Evolutionary conservation across 495 filamentous ascomycete genomes (phyloP), one percentile per base, ranked within the genome.

Genomic region (Neurospora hispaniola): DNA sequence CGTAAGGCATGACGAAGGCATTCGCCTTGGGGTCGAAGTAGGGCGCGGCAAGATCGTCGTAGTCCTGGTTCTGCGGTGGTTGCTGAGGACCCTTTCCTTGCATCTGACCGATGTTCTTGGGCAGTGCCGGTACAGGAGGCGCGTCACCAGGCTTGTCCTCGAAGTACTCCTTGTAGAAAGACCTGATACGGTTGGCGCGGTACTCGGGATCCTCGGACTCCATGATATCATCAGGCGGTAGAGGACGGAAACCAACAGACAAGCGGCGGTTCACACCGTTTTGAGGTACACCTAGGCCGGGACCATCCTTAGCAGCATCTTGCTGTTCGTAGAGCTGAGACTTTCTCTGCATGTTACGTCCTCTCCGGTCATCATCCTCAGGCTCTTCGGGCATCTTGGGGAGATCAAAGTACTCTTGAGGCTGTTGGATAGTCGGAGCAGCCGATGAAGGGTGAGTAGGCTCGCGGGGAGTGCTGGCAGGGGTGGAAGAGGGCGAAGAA

Each of bases 121-220:
- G 90, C 86, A 78, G 90, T 92, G 69, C 88, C 86, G 86, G 85
- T 41, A 84, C 78, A 16, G 82, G 83, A 39, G 79, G 79, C 69
- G 74, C 73, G 38, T 74, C 75, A 31, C 85, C 85, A 41, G 83
- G 85, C 0, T 85, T 85, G 35, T 97, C 94, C 71, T 99, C 96
- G 74, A 99, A 99, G 81, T 98, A 98, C 81, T 98, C 96, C 80
- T 97, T 97, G 84, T 99, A 99, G 84, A 99, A 99, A 35, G 96
- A 98, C 76, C 96, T 89, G 75, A 99, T 98, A 31, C 96, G 89
- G 83, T 97, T 98, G 74, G 96, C 96, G 79, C 96, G 89, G 82
- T 95, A 89, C 82, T 98, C 96, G 3, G 96, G 93, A 78, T 97
- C 93, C n/a, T 94, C 92, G 42, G 92, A 91, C 35, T 85, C 84